Evolutionary conservation across 176 grass and related monocot species (phyloP).

Genomic region (Juncus effusus): DNA sequence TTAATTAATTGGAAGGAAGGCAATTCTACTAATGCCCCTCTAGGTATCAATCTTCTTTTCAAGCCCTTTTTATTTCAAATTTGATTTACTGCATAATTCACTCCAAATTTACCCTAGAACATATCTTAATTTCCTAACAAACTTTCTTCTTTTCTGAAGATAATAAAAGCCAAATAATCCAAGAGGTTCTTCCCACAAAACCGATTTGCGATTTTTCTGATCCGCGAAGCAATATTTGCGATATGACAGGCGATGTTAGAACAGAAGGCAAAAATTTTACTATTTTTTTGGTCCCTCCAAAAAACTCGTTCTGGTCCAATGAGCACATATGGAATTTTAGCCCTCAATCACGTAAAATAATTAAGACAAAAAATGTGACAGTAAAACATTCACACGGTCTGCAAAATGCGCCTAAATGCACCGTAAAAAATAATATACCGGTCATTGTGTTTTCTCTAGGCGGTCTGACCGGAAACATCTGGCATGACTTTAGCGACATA

Average conservation of each 20-base stretch:
- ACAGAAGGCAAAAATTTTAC: constrained; percentile 35
- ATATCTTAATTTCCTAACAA: background rate
- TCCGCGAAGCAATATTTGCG: constrained; percentile 47
- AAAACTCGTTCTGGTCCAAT: background rate
- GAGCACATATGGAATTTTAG: constrained; percentile 50
- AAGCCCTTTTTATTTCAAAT: too few species aligned
- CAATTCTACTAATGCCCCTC: too few species aligned
- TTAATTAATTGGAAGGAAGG: too few species aligned
- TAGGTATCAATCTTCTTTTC: too few species aligned
- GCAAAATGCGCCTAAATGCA: constrained; percentile 49
- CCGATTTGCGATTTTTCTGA: constrained; percentile 53
- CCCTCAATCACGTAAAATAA: constrained; percentile 53
- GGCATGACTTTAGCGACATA: constrained; percentile 80
- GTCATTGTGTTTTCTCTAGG: constrained; percentile 58
- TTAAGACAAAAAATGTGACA: constrained; percentile 33
- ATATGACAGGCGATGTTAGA: constrained; percentile 48
- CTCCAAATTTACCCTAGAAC: too few species aligned
- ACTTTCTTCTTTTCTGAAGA: background rate
- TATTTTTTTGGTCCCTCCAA: constrained; percentile 29
- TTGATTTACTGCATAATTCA: too few species aligned
- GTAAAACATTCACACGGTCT: constrained; percentile 25
- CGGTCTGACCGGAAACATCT: constrained; percentile 63
- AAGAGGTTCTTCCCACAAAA: constrained; percentile 23
- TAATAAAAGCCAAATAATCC: background rate
- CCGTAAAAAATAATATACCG: constrained; percentile 40